Evolutionary conservation across 352 stramenopile genomes (phyloP), one percentile per base, ranked within the genome.

Genomic region (Phytophthora rubi): DNA sequence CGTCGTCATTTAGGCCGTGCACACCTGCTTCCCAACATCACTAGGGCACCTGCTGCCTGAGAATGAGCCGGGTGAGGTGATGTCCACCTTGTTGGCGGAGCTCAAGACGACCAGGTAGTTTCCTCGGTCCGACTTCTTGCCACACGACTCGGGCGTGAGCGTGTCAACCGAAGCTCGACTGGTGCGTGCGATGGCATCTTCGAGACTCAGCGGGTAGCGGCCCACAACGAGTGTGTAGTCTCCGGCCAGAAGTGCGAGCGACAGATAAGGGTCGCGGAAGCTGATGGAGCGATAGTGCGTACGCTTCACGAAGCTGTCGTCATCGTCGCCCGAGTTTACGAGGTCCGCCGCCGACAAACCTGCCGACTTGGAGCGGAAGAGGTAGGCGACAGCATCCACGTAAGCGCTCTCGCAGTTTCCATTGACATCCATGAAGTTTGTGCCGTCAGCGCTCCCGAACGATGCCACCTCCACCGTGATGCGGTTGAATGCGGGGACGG

Each of bases 251-350:
- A 93, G 65, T 0, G 75, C 74, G 16, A 93, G 70, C 10, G 87
- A 90, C 48, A 93, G 54, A 66, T 82, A 95, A 48, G 88, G 86
- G 28, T 93, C 88, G 4, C 85, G 84, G 45, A 90, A 92, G 68
- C 80, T 95, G 52, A 92, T 75, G 15, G 82, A 85, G 10, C 70
- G 69, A 21, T 85, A 83, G n/a, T 80, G 72, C 9, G 49, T 73
- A 4, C 79, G 83, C 55, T 76, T 74, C 2, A 73, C 64, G 55
- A 89, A 91, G 54, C 82, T 85, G 49, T 90, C 79, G 51, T 93
- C 85, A 33, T 93, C 83, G 30, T 93, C 83, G 7, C 44, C 70
- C 9, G 70, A 77, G 44, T 81, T 88, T 26, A 93, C 66, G 6
- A 93, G 61, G 47, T 93, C 80, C 0, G 69, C 58, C 0, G 64